These are phyloP conservation scores for Stemphylium beticola DNA, from an alignment of 2,329 filamentous ascomycete species.

Conservation along the genomic window DNA sequence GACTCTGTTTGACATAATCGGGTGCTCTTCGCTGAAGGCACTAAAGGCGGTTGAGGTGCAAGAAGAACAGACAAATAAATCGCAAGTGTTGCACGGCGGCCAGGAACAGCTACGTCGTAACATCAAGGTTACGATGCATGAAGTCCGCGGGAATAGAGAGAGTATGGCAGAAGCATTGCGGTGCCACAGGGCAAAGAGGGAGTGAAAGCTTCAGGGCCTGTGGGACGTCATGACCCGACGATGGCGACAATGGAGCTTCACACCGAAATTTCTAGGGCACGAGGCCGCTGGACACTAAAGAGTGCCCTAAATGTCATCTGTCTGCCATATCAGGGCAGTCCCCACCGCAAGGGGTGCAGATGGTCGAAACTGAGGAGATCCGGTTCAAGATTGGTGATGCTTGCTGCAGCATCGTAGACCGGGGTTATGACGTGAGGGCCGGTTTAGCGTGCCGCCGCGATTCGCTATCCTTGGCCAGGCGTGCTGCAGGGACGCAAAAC, in stretches of 20 bases:
- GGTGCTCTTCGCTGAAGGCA: slow-evolving; percentile 15
- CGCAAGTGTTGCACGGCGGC: slow-evolving; percentile 38
- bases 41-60: slow-evolving; percentile 26
- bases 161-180: slow-evolving; percentile 23
- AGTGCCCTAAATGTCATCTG: slow-evolving; percentile 32
- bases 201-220: slow-evolving; percentile 12
- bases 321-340: slow-evolving; percentile 30
- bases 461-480: slow-evolving; percentile 17
- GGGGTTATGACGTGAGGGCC: slow-evolving; percentile 29
- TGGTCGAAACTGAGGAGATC: slow-evolving; percentile 36
- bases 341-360: slow-evolving; percentile 25
- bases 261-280: slow-evolving; percentile 31
- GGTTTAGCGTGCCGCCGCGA: slow-evolving; percentile 15
- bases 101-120: slow-evolving; percentile 42
- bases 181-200: slow-evolving; percentile 22
- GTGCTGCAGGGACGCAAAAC: slow-evolving; percentile 29
- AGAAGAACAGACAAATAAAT: slow-evolving; percentile 32
- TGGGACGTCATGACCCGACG: slow-evolving; percentile 32
- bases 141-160: slow-evolving; percentile 16
- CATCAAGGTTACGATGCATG: slow-evolving; percentile 33
- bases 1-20: slow-evolving; percentile 28
- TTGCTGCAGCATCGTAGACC: slow-evolving; percentile 26
- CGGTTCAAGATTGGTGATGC: slow-evolving; percentile 31
- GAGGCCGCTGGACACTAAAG: slow-evolving; percentile 29
- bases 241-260: slow-evolving; percentile 24